Conservation (phyloP, 768 basidiomycete species). For the Lactarius sp. region DNA sequence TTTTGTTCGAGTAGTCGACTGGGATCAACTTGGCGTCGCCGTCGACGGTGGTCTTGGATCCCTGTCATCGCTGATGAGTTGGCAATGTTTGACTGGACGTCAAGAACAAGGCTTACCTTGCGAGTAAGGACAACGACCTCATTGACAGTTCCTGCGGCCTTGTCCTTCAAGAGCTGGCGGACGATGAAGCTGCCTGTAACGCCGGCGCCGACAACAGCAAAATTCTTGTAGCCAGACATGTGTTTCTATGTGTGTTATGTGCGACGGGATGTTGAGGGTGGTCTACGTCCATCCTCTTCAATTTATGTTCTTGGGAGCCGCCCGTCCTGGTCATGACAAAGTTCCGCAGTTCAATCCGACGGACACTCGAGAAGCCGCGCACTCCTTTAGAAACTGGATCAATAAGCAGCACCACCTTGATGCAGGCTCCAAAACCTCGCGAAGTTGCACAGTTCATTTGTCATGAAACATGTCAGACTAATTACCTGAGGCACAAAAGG, state of each 20-base stretch:
- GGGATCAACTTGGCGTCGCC: slow-evolving; percentile 8
- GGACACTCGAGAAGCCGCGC: too few relatives aligned
- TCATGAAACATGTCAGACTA: too few relatives aligned
- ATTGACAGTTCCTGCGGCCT: slow-evolving; percentile 12
- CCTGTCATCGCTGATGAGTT: neutral
- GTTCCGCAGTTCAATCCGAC: too few relatives aligned
- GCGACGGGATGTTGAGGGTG: neutral
- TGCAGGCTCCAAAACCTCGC: too few relatives aligned
- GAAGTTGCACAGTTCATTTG: too few relatives aligned
- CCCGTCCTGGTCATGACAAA: neutral
- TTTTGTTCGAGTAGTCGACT: slow-evolving; percentile 20
- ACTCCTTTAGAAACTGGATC: neutral
- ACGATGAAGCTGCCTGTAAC: slow-evolving; percentile 19
- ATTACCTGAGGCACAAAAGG: too few relatives aligned
- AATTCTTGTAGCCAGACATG: slow-evolving; percentile 21
- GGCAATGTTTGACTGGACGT: neutral
- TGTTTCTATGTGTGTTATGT: neutral
- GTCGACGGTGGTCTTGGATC: slow-evolving; percentile 2
- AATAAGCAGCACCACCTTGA: neutral
- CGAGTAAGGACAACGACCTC: slow-evolving; percentile 21
- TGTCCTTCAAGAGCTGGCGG: slow-evolving; percentile 18
- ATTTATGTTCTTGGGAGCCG: neutral
- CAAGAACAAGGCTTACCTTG: neutral
- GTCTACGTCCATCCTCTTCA: neutral
- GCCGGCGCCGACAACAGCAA: slow-evolving; percentile 13